Evolutionary conservation across 768 basidiomycete genomes (phyloP).

Genomic region (Mycena rosella): DNA sequence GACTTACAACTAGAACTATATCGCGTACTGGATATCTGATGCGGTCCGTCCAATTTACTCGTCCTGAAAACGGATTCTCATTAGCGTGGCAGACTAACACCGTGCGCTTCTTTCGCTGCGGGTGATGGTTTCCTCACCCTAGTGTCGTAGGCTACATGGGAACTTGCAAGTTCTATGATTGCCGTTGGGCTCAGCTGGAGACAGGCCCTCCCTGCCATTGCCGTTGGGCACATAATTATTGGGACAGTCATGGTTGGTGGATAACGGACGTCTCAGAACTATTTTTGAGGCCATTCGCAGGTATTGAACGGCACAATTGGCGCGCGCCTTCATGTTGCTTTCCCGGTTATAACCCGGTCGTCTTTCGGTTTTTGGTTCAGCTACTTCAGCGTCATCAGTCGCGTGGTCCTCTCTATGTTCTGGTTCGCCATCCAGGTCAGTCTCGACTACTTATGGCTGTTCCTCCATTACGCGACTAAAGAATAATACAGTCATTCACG

Average conservation of each 20-base stretch:
- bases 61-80: background rate
- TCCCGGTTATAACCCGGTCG: slow-evolving; percentile 84
- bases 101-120: slow-evolving; percentile 2
- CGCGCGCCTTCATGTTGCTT: slow-evolving; percentile 81
- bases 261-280: background rate
- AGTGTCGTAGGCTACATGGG: slow-evolving; percentile 63
- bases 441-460: background rate
- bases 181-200: slow-evolving; percentile 72
- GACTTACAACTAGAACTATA: slow-evolving; percentile 55
- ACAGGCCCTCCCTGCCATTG: slow-evolving; percentile 77
- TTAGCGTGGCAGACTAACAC: slow-evolving; percentile 23
- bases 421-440: slow-evolving; percentile 83
- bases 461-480: background rate
- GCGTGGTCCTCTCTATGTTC: slow-evolving; percentile 81
- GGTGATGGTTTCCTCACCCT: slow-evolving; percentile 39
- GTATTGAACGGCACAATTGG: slow-evolving; percentile 85
- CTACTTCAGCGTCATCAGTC: slow-evolving; percentile 86
- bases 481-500: slow-evolving; percentile 56
- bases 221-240: slow-evolving; percentile 79
- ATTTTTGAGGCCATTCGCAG: slow-evolving; percentile 57
- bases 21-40: slow-evolving; percentile 72
- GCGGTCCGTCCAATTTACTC: slow-evolving; percentile 48
- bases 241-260: slow-evolving; percentile 50
- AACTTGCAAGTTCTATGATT: slow-evolving; percentile 80
- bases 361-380: slow-evolving; percentile 93